phyloP scores from a whole-genome alignment of 1,139 yeast species.

The Candida sojae region DNA sequence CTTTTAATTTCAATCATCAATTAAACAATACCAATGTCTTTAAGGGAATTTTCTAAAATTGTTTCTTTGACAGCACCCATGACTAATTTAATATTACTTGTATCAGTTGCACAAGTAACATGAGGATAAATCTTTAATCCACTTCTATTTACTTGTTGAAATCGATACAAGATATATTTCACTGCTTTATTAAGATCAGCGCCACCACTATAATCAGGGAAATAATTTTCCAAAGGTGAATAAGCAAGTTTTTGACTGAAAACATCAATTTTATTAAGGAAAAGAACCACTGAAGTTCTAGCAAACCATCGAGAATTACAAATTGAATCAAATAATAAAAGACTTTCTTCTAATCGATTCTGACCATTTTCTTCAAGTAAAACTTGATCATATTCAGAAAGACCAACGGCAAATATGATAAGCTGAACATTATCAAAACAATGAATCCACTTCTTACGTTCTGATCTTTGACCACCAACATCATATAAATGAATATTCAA shows the following conservation, averaged over 20 bases:
- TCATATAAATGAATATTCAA: conserved; percentile 82
- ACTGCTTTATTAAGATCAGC: conserved; percentile 90
- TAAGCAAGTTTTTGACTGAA: conserved; percentile 82
- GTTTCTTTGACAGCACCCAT: conserved; percentile 93
- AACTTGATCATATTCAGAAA: conserved; percentile 88
- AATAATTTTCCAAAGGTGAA: conserved; percentile 79
- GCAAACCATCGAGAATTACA: conserved; percentile 95
- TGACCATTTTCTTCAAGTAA: conserved; percentile 76
- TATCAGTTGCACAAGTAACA: conserved; percentile 93
- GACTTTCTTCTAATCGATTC: conserved; percentile 82
- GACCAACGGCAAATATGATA: conserved; percentile 86
- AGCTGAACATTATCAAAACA: conserved; percentile 91
- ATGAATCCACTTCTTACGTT: conserved; percentile 93
- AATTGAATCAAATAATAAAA: conserved; percentile 84
- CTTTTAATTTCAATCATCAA: too few relatives aligned
- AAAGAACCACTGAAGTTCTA: conserved; percentile 80
- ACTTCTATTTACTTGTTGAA: conserved; percentile 81
- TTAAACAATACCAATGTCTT: conserved; percentile 79
- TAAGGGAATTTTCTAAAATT: conserved; percentile 77
- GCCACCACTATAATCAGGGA: conserved; percentile 92
- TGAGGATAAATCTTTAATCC: conserved; percentile 85
- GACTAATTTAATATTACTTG: conserved; percentile 82
- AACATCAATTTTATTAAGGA: conserved; percentile 86
- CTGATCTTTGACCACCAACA: conserved; percentile 94
- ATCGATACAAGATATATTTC: conserved; percentile 88